Conservation (phyloP, 2,329 filamentous ascomycete species). For the Neonectria magnoliae region DNA sequence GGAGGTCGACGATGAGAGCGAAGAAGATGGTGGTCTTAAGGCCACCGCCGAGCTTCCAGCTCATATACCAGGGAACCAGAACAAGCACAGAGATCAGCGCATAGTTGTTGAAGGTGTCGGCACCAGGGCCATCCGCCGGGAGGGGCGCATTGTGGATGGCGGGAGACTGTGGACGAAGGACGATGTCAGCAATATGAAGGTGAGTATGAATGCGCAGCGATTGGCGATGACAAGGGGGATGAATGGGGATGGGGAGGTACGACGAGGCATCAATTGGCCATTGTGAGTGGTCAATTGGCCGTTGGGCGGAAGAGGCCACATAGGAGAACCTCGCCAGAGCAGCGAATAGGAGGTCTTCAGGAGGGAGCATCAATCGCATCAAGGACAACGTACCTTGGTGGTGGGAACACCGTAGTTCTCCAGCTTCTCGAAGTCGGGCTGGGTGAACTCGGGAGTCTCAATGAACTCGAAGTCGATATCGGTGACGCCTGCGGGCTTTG, state of each 20-base stretch:
- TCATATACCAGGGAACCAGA: slow-evolving; percentile 79
- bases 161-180: slow-evolving; percentile 38
- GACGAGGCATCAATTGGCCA: slow-evolving; percentile 41
- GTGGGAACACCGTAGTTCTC: slow-evolving; percentile 66
- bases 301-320: neutral
- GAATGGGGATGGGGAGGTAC: too few species aligned
- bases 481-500: slow-evolving; percentile 45
- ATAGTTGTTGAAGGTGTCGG: slow-evolving; percentile 87
- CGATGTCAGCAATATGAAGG: slow-evolving; percentile 8
- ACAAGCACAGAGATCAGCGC: slow-evolving; percentile 76
- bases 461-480: slow-evolving; percentile 55
- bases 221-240: neutral
- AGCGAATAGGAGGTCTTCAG: neutral
- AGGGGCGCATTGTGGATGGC: slow-evolving; percentile 96
- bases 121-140: slow-evolving; percentile 86
- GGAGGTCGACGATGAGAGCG: slow-evolving; percentile 78
- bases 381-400: slow-evolving; percentile 48
- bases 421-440: slow-evolving; percentile 71
- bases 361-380: too few species aligned
- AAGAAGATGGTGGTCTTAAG: slow-evolving; percentile 93
- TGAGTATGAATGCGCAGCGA: neutral
- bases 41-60: slow-evolving; percentile 86
- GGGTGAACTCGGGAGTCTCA: slow-evolving; percentile 51
- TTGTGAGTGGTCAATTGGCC: slow-evolving; percentile 9
- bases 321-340: neutral